These are phyloP conservation scores for Calycina herbarum DNA, from an alignment of 2,329 filamentous ascomycete species.

Conservation along the genomic window DNA sequence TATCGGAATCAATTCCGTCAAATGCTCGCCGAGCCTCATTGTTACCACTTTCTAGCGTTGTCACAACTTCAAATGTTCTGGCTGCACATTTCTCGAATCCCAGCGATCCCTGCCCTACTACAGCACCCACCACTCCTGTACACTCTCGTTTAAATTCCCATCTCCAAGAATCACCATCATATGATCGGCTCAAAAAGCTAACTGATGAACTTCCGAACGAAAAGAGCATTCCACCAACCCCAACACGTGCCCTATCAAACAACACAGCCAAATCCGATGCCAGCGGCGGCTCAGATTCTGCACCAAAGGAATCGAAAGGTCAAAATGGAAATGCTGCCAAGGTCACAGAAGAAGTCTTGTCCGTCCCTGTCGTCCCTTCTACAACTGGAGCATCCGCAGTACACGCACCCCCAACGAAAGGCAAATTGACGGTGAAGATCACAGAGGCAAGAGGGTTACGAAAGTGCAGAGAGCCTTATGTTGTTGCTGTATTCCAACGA, in stretches of 20 bases:
- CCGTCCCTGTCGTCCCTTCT: conserved; percentile 28
- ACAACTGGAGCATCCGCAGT: conserved; percentile 46
- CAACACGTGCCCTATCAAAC: conserved; percentile 74
- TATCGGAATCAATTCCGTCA: conserved; percentile 45
- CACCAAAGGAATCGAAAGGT: conserved; percentile 28
- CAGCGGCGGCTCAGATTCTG: conserved; percentile 35
- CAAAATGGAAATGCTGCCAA: conserved; percentile 42
- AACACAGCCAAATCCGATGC: conserved; percentile 52
- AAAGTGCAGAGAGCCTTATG: conserved; percentile 85
- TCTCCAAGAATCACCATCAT: conserved; percentile 58
- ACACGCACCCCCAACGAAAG: conserved; percentile 71
- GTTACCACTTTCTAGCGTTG: conserved; percentile 62
- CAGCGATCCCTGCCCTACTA: conserved; percentile 53
- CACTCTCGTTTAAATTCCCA: conserved; percentile 48
- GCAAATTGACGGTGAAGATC: conserved; percentile 88
- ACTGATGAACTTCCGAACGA: conserved; percentile 68
- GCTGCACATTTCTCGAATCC: conserved; percentile 71
- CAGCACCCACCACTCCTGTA: conserved; percentile 54
- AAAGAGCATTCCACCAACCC: conserved; percentile 93
- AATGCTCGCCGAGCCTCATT: conserved; percentile 47
- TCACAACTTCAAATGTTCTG: conserved; percentile 62
- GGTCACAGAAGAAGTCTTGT: conserved; percentile 35
- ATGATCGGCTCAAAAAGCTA: conserved; percentile 80
- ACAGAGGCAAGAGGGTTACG: conserved; percentile 79
- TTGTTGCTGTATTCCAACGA: conserved; percentile 94